These are phyloP conservation scores for Pontederia crassipes DNA, from an alignment of 176 grass and related monocot species.

Conservation along the genomic window DNA sequence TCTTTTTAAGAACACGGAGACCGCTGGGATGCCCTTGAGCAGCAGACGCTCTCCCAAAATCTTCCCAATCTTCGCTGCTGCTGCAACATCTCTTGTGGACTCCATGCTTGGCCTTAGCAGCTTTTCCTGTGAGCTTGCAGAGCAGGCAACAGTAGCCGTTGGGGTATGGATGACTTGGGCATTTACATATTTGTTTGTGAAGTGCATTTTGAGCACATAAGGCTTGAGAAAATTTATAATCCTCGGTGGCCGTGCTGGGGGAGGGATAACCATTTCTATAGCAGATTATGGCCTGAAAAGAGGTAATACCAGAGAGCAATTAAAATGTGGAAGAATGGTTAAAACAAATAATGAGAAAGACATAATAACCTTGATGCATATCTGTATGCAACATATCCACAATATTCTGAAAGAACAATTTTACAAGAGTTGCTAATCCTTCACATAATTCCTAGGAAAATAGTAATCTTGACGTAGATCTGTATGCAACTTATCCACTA, in stretches of 20 bases:
- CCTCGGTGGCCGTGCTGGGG: slow-evolving; percentile 45
- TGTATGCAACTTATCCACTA: too few species aligned
- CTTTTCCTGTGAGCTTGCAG: slow-evolving; percentile 77
- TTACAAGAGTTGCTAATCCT: too few species aligned
- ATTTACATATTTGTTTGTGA: slow-evolving; percentile 57
- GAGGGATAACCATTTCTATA: slow-evolving; percentile 58
- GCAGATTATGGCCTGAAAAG: background rate
- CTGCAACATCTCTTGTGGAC: slow-evolving; percentile 53
- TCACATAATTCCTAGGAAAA: too few species aligned
- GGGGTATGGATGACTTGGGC: slow-evolving; percentile 63
- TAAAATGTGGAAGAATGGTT: too few species aligned
- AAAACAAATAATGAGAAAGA: too few species aligned
- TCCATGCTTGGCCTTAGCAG: slow-evolving; percentile 53
- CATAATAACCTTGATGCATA: too few species aligned
- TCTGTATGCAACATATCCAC: too few species aligned
- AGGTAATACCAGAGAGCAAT: background rate
- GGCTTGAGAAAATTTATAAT: slow-evolving; percentile 51
- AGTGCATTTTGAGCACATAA: slow-evolving; percentile 70
- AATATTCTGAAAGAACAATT: too few species aligned
- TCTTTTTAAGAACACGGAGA: slow-evolving; percentile 61
- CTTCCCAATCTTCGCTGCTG: slow-evolving; percentile 62
- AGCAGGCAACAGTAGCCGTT: slow-evolving; percentile 44
- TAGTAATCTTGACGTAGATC: too few species aligned
- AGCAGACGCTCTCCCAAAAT: slow-evolving; percentile 64
- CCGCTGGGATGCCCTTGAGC: slow-evolving; percentile 61